Evolutionary conservation across 1,284 basidiomycete genomes (phyloP), one percentile per base, ranked within the genome.

Genomic region (Rhizoctonia solani): DNA sequence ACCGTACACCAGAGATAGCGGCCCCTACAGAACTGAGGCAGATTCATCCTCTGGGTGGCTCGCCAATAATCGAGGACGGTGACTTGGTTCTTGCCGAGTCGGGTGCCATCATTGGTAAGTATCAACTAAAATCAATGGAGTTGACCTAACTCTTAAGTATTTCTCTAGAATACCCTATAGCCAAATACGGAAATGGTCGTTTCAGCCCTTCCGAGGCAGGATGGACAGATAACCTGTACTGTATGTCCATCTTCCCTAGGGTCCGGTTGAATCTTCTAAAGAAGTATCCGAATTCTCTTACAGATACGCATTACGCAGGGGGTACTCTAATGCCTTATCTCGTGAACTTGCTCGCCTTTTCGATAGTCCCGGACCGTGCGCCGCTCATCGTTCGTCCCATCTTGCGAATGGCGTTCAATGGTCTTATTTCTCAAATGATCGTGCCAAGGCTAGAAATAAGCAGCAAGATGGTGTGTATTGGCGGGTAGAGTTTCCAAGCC

Each of bases 1-100:
- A 81, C 61, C 77, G 83, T 55, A 75, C 71, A 1, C 67, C 75
- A 2, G 76, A 78, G 4, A 59, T 72, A 55, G 67, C 69, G 5
- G 82, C 82, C 3, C 82, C 82, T 0, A 73, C 76, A 41, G 80
- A 81, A 58, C 72, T 82, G 16, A 74, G 76, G 21, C 72, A 76
- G 4, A 72, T 83, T 9, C 77, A 79, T 67, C 79, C 80, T 8
- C 74, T 83, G n/a, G 82, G 82, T 29, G 82, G 80, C 72, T 77
- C 79, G 0, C 82, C 82, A 19, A 74, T 83, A 34, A 81, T 83
- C 37, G 80, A 79, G n/a, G 81, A 83, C 69, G 81, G 77, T 2
- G 74, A 75, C 21, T 58, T 81, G 16, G 78, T 75, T 6, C 67
- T 83, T 29, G 79, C 81, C 14, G 82, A 83, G 72, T 83, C 81